phyloP scores from a whole-genome alignment of 1,139 yeast genomes.

The Geotrichum carabidarum region DNA sequence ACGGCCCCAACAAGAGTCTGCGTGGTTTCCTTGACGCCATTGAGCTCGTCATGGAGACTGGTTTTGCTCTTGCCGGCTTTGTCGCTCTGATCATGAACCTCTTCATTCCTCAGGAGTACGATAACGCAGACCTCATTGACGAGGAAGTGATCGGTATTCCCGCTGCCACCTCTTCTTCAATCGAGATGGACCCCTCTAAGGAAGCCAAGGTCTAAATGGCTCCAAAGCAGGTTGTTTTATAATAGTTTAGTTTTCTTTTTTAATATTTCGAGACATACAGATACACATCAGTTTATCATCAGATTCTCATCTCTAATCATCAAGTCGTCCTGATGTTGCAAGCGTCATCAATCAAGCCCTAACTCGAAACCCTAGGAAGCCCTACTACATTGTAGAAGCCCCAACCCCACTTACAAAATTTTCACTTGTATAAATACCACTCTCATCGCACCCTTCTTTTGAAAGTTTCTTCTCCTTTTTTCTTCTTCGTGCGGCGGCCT shows the following conservation, averaged over 20 bases:
- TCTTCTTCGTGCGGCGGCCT: constrained; percentile 61
- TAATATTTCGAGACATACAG: background rate
- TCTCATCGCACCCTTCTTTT: background rate
- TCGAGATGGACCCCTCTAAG: background rate
- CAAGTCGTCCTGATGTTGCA: too few species aligned
- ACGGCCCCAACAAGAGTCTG: constrained; percentile 58
- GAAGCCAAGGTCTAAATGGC: background rate
- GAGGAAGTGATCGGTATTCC: constrained; percentile 7
- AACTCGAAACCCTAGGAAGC: background rate
- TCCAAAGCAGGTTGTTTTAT: background rate
- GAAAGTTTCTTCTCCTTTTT: constrained; percentile 22
- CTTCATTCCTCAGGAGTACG: constrained; percentile 64
- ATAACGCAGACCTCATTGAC: constrained; percentile 41
- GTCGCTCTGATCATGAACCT: constrained; percentile 68
- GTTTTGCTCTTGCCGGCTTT: constrained; percentile 79
- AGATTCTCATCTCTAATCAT: too few species aligned
- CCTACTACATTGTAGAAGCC: background rate
- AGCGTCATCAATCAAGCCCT: too few species aligned
- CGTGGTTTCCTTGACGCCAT: constrained; percentile 76
- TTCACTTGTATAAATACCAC: background rate
- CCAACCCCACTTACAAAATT: background rate
- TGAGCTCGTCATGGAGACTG: constrained; percentile 76
- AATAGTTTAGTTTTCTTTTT: background rate
- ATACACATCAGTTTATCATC: background rate
- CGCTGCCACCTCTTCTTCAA: constrained; percentile 5